These are phyloP conservation scores for Macadamia tetraphylla DNA, from an alignment of 164 flowering plant genomes.

Conservation along the genomic window DNA sequence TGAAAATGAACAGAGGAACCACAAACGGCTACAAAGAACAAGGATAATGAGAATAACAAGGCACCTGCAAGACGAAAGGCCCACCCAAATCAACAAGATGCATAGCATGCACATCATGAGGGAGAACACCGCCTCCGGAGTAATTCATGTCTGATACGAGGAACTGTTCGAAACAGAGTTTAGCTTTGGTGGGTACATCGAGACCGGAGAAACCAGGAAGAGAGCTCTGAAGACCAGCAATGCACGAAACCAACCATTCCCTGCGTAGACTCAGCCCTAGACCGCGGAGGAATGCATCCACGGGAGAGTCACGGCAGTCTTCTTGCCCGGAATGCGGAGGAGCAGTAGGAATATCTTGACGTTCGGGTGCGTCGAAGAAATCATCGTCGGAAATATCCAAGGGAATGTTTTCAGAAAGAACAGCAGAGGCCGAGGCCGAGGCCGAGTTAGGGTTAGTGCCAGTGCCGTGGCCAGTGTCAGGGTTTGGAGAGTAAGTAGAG, in stretches of 20 bases:
- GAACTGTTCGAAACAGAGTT: slow-evolving; percentile 67
- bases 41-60: background rate
- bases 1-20: too few species aligned
- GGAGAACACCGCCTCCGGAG: slow-evolving; percentile 68
- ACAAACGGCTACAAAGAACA: too few species aligned
- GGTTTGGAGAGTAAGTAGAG: slow-evolving; percentile 18
- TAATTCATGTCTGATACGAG: slow-evolving; percentile 70
- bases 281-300: slow-evolving; percentile 28
- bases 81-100: slow-evolving; percentile 76
- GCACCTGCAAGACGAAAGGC: slow-evolving; percentile 84
- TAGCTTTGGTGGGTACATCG: slow-evolving; percentile 50
- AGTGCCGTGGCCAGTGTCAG: slow-evolving; percentile 17
- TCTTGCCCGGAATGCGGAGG: slow-evolving; percentile 2
- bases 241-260: slow-evolving; percentile 70
- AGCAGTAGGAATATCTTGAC: slow-evolving; percentile 13
- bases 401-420: slow-evolving; percentile 17
- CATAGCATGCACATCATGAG: slow-evolving; percentile 48
- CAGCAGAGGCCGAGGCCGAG: background rate
- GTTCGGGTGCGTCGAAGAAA: slow-evolving; percentile 42
- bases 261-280: slow-evolving; percentile 50
- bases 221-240: slow-evolving; percentile 33
- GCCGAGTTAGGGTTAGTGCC: slow-evolving; percentile 14
- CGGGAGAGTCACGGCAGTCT: slow-evolving; percentile 21
- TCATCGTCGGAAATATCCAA: slow-evolving; percentile 56
- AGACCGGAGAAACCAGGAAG: slow-evolving; percentile 35